These are phyloP conservation scores for Dunaliella primolecta DNA, from an alignment of 139 green algal species.

Conservation along the genomic window DNA sequence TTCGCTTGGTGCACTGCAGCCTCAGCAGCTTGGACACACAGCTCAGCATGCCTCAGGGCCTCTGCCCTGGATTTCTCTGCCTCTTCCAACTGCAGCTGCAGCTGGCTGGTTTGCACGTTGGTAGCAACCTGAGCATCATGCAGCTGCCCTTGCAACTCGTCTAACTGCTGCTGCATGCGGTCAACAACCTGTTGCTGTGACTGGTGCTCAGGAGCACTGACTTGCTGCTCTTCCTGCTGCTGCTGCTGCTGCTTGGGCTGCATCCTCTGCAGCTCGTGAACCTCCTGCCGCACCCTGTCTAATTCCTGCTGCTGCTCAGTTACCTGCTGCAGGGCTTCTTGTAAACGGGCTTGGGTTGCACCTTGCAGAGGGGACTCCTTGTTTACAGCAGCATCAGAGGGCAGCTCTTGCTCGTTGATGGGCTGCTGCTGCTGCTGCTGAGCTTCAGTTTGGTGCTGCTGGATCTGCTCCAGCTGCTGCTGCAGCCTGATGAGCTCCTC, in stretches of 20 bases:
- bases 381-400: no score
- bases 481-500: not conserved
- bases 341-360: not conserved
- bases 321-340: not conserved
- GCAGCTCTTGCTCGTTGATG: not conserved
- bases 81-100: not conserved
- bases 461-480: not conserved
- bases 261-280: not conserved
- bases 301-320: not conserved
- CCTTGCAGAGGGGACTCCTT: no score
- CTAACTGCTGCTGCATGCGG: not conserved
- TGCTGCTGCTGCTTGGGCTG: not conserved
- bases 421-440: not conserved
- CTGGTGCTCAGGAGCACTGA: not conserved
- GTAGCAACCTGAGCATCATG: not conserved
- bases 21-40: constrained; percentile 10
- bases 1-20: constrained; percentile 1
- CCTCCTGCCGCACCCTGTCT: no score
- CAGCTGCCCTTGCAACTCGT: not conserved
- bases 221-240: not conserved
- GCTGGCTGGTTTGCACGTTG: not conserved
- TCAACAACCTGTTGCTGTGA: not conserved
- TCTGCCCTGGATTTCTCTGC: no score
- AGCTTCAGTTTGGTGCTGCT: not conserved
- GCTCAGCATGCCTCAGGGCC: constrained; percentile 18